Evolutionary conservation across 768 basidiomycete species (phyloP).

Genomic region (Suillus placidus): DNA sequence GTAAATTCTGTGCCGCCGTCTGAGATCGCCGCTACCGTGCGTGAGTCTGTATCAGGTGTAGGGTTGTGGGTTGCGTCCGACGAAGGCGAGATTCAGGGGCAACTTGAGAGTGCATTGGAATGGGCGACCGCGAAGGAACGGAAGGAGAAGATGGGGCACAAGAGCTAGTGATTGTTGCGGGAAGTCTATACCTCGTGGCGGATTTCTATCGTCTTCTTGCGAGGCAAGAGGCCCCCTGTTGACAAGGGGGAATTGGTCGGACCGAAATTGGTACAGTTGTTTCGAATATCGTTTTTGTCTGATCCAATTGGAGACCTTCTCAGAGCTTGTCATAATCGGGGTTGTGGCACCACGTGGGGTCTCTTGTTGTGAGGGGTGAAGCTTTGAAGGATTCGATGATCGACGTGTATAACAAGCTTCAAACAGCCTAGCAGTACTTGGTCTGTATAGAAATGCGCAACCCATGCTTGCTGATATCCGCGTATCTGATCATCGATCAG

Average conservation of each 20-base stretch:
- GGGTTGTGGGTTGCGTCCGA: constrained; percentile 48
- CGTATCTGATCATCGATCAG: neutral
- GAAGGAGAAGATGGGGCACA: constrained; percentile 22
- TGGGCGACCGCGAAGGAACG: constrained; percentile 32
- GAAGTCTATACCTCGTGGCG: constrained; percentile 93
- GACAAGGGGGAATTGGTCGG: neutral
- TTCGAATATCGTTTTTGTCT: neutral
- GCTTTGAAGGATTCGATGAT: neutral
- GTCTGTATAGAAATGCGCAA: no score
- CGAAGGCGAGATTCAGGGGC: constrained; percentile 31
- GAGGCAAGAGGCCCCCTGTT: neutral
- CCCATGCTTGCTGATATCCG: neutral
- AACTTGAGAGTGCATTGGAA: constrained; percentile 54
- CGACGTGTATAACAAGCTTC: neutral
- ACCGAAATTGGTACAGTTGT: neutral
- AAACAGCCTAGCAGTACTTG: neutral
- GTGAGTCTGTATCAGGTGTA: constrained; percentile 44
- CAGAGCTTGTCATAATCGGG: neutral
- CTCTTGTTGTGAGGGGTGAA: neutral
- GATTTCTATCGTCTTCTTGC: constrained; percentile 76
- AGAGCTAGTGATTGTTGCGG: constrained; percentile 74
- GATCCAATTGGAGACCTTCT: neutral
- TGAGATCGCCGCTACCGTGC: constrained; percentile 51
- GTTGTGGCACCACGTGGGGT: neutral
- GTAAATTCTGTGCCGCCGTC: constrained; percentile 61